Evolutionary conservation across 768 basidiomycete species (phyloP).

Genomic region (Coprinopsis cinerea): DNA sequence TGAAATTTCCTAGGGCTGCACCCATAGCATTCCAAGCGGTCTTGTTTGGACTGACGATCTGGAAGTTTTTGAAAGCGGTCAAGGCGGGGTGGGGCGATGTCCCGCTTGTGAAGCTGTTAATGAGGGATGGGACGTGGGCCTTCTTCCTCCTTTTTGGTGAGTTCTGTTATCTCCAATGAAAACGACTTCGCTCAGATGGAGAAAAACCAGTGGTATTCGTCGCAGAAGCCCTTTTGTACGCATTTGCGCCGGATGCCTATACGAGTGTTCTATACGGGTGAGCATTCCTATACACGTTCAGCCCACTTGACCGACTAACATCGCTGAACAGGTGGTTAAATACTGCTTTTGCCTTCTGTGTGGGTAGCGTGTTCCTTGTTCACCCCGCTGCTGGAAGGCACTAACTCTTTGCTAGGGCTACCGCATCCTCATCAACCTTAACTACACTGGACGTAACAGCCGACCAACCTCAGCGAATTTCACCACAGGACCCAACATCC

Average conservation of each 20-base stretch:
- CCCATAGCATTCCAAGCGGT: constrained; percentile 32
- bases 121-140: constrained; percentile 40
- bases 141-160: constrained; percentile 36
- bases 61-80: constrained; percentile 28
- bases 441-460: too few species aligned
- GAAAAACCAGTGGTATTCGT: background rate
- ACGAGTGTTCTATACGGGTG: too few species aligned
- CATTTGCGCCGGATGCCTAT: background rate
- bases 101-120: constrained; percentile 33
- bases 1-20: constrained; percentile 16
- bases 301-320: too few species aligned
- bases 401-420: too few species aligned
- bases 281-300: too few species aligned
- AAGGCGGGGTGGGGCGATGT: constrained; percentile 36
- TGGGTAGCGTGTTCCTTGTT: too few species aligned
- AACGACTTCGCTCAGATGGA: background rate
- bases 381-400: too few species aligned
- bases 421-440: too few species aligned
- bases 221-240: constrained; percentile 1
- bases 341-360: too few species aligned
- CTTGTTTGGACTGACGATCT: constrained; percentile 31
- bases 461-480: too few species aligned
- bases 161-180: background rate
- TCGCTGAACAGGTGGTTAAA: too few species aligned
- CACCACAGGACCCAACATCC: too few species aligned